These are phyloP conservation scores for Alternaria panax DNA, from an alignment of 2,329 filamentous ascomycete species.

Conservation along the genomic window DNA sequence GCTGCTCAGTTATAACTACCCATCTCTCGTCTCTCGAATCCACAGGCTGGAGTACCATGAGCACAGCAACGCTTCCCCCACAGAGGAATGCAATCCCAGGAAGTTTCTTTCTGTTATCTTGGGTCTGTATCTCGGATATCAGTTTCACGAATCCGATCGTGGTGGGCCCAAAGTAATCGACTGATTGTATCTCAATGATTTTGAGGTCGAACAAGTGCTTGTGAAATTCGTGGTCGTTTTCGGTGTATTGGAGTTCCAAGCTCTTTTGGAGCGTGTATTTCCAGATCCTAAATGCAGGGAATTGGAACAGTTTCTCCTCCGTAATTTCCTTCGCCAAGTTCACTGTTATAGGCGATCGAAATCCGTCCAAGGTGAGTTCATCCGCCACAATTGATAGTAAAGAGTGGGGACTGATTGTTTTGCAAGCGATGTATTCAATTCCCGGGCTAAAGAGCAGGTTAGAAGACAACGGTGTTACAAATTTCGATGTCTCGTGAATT, in stretches of 20 bases:
- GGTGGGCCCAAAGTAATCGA: not conserved
- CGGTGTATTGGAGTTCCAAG: constrained; percentile 52
- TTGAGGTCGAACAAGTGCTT: constrained; percentile 16
- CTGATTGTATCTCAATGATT: not conserved
- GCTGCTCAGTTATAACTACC: constrained; percentile 63
- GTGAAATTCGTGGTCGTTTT: constrained; percentile 57
- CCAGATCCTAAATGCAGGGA: constrained; percentile 62
- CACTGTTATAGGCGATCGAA: constrained; percentile 46
- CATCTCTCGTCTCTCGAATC: constrained; percentile 53
- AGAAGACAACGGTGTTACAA: no score
- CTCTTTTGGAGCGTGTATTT: constrained; percentile 57
- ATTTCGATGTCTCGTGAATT: no score
- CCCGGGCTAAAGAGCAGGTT: no score
- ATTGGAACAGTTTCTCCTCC: constrained; percentile 55
- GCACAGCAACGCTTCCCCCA: constrained; percentile 63
- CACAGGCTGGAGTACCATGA: constrained; percentile 60
- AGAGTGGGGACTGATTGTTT: no score
- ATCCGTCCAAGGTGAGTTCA: constrained; percentile 51
- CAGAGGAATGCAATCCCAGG: constrained; percentile 62
- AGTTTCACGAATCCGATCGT: constrained; percentile 43
- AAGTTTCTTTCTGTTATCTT: constrained; percentile 33
- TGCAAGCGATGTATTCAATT: no score
- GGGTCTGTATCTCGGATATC: not conserved
- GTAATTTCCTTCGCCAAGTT: constrained; percentile 52
- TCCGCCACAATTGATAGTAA: not conserved